Percentiles rank a stretch among this genome's conserved stretches.
phyloP scores from a whole-genome alignment of 768 basidiomycete species.

The Asterophora parasitica region DNA sequence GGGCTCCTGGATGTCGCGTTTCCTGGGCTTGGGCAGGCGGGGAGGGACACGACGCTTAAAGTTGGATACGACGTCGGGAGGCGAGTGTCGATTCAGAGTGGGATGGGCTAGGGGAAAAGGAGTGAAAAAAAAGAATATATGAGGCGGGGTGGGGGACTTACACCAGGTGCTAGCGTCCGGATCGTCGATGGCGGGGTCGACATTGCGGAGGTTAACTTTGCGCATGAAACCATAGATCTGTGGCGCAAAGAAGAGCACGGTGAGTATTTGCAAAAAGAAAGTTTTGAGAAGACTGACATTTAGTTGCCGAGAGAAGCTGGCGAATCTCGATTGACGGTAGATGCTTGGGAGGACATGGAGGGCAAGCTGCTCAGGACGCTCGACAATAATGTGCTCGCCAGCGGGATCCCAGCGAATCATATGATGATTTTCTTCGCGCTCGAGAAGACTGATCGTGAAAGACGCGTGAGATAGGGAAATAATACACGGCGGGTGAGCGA shows the following conservation, averaged over 20 bases:
- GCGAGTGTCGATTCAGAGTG: conserved; percentile 85
- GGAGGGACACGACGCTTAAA: conserved; percentile 96
- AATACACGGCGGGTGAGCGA: not conserved
- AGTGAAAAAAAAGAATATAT: conserved; percentile 2
- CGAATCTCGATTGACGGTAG: conserved; percentile 95
- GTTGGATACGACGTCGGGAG: conserved; percentile 85
- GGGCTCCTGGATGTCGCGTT: conserved; percentile 69
- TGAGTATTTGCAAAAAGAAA: conserved; percentile 18
- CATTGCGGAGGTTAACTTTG: conserved; percentile 92
- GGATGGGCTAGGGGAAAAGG: conserved; percentile 63
- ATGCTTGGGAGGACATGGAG: conserved; percentile 91
- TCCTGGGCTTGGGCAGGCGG: conserved; percentile 82
- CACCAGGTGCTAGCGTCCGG: conserved; percentile 97
- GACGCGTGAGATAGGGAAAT: conserved; percentile 14
- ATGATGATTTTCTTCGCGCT: conserved; percentile 89
- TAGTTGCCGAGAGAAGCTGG: conserved; percentile 95
- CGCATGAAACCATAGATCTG: conserved; percentile 99
- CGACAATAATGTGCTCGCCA: conserved; percentile 94
- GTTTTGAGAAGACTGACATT: conserved; percentile 60
- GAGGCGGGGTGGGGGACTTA: conserved; percentile 40
- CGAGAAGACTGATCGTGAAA: conserved; percentile 58
- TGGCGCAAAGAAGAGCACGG: conserved; percentile 14
- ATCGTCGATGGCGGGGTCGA: conserved; percentile 92
- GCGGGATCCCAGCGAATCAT: conserved; percentile 97
- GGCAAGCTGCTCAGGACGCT: conserved; percentile 88